Evolutionary conservation across 352 stramenopile genomes (phyloP).

Genomic region (Phytophthora rubi): DNA sequence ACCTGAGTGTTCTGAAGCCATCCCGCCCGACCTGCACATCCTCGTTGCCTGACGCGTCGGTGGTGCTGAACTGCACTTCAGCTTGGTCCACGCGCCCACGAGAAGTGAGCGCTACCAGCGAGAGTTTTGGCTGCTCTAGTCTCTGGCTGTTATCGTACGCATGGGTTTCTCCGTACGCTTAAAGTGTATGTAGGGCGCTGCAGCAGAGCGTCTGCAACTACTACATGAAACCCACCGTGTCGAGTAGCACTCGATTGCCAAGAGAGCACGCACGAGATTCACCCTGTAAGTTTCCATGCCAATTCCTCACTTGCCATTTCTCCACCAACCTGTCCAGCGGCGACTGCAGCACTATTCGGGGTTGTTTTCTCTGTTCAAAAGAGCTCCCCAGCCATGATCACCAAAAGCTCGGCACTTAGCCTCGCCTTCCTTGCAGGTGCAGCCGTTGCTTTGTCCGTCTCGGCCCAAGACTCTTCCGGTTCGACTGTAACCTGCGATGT

Average conservation of each 20-base stretch:
- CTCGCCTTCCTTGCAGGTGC: background rate
- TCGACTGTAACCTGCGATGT: constrained; percentile 37
- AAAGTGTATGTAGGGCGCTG: background rate
- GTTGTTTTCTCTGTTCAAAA: background rate
- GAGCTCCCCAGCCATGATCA: constrained; percentile 32
- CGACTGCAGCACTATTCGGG: background rate
- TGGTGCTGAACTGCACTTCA: background rate
- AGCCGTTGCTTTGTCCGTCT: constrained; percentile 28
- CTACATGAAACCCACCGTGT: background rate
- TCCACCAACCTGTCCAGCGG: background rate
- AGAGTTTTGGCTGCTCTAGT: constrained; percentile 18
- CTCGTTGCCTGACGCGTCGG: too few relatives aligned
- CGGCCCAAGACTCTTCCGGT: constrained; percentile 24
- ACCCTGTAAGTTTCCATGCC: background rate
- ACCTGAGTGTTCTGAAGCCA: background rate
- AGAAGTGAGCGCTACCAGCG: constrained; percentile 22
- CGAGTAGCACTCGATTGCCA: background rate
- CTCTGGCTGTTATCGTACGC: background rate
- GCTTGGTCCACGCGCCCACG: constrained; percentile 5
- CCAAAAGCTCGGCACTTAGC: background rate
- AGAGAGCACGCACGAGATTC: background rate
- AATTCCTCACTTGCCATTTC: background rate
- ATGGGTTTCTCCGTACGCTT: background rate
- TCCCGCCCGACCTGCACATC: too few relatives aligned
- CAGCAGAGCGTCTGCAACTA: background rate